These are phyloP conservation scores for Flaveria bidentis DNA, from an alignment of 129 eudicot genomes.

Conservation along the genomic window DNA sequence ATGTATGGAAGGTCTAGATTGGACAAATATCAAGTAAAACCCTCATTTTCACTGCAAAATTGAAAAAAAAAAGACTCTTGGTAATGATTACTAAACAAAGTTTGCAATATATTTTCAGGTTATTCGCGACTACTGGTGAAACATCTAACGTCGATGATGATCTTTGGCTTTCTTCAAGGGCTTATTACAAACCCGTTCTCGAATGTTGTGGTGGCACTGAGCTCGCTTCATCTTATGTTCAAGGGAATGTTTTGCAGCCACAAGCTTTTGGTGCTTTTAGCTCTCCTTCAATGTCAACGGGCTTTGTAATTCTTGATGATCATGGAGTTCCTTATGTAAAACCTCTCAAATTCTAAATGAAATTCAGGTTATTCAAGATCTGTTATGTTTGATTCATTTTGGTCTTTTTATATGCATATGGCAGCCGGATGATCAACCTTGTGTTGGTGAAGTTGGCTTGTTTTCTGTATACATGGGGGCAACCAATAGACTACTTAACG, in stretches of 20 bases:
- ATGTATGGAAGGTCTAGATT: conserved; percentile 90
- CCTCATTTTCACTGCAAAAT: neutral
- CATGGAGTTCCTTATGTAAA: conserved; percentile 77
- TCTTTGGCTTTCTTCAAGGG: conserved; percentile 95
- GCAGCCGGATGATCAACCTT: conserved; percentile 76
- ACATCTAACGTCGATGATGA: conserved; percentile 89
- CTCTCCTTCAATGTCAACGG: conserved; percentile 70
- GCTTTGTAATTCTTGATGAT: conserved; percentile 78
- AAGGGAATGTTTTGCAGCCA: conserved; percentile 76
- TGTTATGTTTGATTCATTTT: neutral
- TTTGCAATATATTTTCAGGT: conserved; percentile 43
- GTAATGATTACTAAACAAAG: conserved; percentile 9
- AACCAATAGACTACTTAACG: conserved; percentile 75
- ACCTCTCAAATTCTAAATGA: conserved; percentile 9
- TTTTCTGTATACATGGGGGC: conserved; percentile 80
- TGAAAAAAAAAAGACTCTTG: neutral
- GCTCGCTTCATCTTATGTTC: conserved; percentile 77
- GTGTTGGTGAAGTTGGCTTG: conserved; percentile 91
- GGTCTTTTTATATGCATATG: conserved; percentile 19
- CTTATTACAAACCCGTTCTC: conserved; percentile 73
- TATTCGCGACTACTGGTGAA: conserved; percentile 81
- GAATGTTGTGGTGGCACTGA: conserved; percentile 99
- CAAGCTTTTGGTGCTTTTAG: conserved; percentile 96
- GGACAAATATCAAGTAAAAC: conserved; percentile 80
- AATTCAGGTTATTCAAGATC: neutral